A percentile compares a stretch with the other conserved stretches of the same genome.
phyloP scores from a whole-genome alignment of 306 rosid species.

The Rubus parviflorus region DNA sequence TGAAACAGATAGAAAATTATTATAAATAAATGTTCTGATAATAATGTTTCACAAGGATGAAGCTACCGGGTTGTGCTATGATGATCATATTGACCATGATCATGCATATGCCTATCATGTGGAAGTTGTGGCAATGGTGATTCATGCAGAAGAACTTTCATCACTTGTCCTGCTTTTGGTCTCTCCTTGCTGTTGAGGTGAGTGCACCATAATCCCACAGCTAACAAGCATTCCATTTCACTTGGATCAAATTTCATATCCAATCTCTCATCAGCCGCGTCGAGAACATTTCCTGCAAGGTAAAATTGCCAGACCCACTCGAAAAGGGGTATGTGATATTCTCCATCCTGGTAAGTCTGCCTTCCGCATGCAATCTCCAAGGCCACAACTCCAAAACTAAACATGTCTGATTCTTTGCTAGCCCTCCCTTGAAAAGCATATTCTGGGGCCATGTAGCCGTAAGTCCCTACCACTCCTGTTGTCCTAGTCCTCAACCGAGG shows the following conservation, averaged over 20 bases:
- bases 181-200: conserved; percentile 38
- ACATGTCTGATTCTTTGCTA: background rate
- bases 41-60: background rate
- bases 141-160: conserved; percentile 29
- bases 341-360: background rate
- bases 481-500: background rate
- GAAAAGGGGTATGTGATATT: conserved; percentile 8
- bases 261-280: conserved; percentile 41
- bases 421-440: background rate
- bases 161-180: conserved; percentile 36
- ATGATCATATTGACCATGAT: background rate
- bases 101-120: background rate
- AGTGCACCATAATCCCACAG: conserved; percentile 48
- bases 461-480: background rate
- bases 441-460: background rate
- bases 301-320: conserved; percentile 43
- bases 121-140: conserved; percentile 26
- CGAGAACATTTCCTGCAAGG: conserved; percentile 31
- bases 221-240: conserved; percentile 40
- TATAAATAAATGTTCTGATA: too few relatives aligned
- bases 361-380: background rate
- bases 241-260: background rate
- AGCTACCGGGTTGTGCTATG: background rate
- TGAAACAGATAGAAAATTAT: too few relatives aligned
- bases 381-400: background rate